Conservation (phyloP, 2,329 filamentous ascomycete genomes). For the Colletotrichum tanaceti region DNA sequence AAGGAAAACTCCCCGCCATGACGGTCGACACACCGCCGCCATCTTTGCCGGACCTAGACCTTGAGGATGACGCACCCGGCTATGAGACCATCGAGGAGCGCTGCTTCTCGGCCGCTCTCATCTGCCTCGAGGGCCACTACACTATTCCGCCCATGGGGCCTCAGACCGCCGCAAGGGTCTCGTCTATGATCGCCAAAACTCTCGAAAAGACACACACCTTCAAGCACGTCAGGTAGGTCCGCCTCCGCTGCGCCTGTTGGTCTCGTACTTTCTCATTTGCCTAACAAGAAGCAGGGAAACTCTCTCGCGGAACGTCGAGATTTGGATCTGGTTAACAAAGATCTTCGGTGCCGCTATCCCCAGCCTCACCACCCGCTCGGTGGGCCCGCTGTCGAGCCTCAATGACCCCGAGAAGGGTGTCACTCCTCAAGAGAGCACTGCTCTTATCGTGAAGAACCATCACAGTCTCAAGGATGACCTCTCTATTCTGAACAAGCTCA, state of each 20-base stretch:
- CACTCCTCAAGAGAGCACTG: constrained; percentile 71
- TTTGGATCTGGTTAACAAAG: constrained; percentile 73
- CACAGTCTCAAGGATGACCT: constrained; percentile 70
- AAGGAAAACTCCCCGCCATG: constrained; percentile 32
- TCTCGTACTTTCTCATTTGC: constrained; percentile 22
- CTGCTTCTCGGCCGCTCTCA: constrained; percentile 69
- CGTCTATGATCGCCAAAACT: constrained; percentile 68
- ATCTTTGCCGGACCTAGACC: constrained; percentile 35
- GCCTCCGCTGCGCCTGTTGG: neutral
- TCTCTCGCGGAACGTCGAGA: constrained; percentile 70
- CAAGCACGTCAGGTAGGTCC: constrained; percentile 67
- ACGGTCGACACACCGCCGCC: constrained; percentile 34
- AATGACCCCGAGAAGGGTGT: constrained; percentile 67
- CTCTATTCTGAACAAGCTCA: constrained; percentile 72
- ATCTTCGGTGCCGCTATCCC: constrained; percentile 72
- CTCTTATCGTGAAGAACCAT: constrained; percentile 72
- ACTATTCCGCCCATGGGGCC: constrained; percentile 68
- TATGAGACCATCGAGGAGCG: constrained; percentile 71
- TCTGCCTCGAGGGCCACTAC: constrained; percentile 72
- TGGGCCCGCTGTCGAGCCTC: constrained; percentile 65
- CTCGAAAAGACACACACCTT: constrained; percentile 73
- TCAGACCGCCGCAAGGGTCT: constrained; percentile 65
- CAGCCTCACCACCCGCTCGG: constrained; percentile 68
- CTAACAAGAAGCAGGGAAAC: constrained; percentile 59
- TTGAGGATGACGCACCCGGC: constrained; percentile 45